Evolutionary conservation across 192 early-diverging fungal species (phyloP).

Genomic region (Umbelopsis ramanniana): DNA sequence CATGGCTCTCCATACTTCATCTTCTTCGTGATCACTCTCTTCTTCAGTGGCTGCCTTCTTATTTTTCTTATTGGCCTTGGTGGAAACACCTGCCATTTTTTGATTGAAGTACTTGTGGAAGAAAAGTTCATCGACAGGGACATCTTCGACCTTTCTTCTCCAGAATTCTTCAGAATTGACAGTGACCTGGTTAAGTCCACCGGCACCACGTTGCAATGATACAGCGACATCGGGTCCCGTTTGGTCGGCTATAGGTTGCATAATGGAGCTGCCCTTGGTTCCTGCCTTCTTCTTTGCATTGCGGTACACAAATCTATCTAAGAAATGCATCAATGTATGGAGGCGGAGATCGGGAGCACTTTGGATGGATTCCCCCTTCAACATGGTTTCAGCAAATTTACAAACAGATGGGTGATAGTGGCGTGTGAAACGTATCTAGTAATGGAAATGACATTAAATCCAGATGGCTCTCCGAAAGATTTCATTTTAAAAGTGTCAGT

Average conservation of each 20-base stretch:
- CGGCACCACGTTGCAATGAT: constrained; percentile 53
- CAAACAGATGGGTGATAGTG: constrained; percentile 95
- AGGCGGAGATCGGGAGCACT: constrained; percentile 81
- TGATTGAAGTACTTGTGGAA: constrained; percentile 81
- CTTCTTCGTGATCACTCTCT: constrained; percentile 70
- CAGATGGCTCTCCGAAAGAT: background rate
- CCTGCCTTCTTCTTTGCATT: constrained; percentile 80
- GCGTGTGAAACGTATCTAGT: constrained; percentile 62
- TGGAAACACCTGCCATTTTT: constrained; percentile 46
- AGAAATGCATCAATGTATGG: constrained; percentile 90
- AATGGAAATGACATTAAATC: background rate
- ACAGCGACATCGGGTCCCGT: constrained; percentile 59
- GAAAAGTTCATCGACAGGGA: constrained; percentile 81
- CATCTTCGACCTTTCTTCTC: constrained; percentile 57
- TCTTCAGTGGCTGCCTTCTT: constrained; percentile 21
- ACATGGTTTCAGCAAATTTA: constrained; percentile 77
- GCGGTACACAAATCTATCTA: constrained; percentile 95
- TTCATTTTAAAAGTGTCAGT: background rate
- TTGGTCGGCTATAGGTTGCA: constrained; percentile 66
- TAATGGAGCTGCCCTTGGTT: constrained; percentile 66
- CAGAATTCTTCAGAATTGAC: constrained; percentile 71
- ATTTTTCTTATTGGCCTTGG: constrained; percentile 34
- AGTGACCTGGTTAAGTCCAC: constrained; percentile 54
- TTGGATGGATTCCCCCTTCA: constrained; percentile 70
- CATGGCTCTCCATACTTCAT: constrained; percentile 93